Evolutionary conservation across 139 green algal genomes (phyloP).

Genomic region (Asterochloris sp.): DNA sequence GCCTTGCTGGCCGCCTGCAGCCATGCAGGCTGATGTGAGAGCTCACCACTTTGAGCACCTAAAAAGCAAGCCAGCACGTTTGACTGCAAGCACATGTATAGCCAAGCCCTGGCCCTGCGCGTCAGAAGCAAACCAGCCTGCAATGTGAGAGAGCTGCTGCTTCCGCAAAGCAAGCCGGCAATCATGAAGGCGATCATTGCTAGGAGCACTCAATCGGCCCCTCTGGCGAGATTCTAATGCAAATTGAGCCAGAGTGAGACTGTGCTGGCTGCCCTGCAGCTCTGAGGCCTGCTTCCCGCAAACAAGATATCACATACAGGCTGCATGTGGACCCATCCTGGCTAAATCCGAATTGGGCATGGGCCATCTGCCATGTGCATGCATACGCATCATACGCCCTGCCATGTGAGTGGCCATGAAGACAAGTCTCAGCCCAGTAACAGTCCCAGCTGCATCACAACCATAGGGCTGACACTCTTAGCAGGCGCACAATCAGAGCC

Average conservation of each 20-base stretch:
- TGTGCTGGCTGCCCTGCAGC: background rate
- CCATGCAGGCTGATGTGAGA: background rate
- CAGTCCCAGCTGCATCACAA: background rate
- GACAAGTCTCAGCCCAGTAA: background rate
- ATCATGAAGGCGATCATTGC: background rate
- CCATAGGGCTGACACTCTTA: background rate
- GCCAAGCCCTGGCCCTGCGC: background rate
- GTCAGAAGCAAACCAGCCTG: background rate
- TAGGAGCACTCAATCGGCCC: background rate
- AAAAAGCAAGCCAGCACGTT: background rate
- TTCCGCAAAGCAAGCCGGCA: background rate
- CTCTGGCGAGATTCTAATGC: background rate
- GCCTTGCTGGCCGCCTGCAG: conserved; percentile 35
- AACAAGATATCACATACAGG: background rate
- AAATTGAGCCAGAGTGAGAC: background rate
- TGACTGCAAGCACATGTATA: background rate
- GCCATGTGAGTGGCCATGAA: too few relatives aligned
- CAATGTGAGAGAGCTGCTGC: background rate
- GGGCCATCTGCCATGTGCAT: background rate
- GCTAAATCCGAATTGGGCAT: background rate
- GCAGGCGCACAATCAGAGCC: background rate
- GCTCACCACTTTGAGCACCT: background rate
- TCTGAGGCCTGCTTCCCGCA: background rate
- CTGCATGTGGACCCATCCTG: background rate
- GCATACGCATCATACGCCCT: too few relatives aligned